Conservation (phyloP, 2,329 filamentous ascomycete species). For the Blastomyces parvus region DNA sequence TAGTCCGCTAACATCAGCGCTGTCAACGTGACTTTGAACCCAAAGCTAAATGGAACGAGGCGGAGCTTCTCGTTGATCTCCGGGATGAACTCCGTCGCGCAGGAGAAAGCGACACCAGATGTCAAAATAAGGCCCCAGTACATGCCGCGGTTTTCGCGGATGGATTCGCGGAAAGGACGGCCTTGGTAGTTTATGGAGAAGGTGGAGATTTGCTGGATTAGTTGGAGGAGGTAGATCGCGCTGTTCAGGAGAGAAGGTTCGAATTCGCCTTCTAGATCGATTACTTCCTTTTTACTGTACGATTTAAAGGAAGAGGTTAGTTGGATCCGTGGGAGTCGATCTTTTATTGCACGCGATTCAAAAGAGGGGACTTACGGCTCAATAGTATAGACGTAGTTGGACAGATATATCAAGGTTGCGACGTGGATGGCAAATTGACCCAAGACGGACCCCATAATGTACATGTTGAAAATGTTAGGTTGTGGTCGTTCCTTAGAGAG, state of each 20-base stretch:
- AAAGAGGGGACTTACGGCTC: slow-evolving; percentile 58
- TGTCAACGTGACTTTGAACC: slow-evolving; percentile 85
- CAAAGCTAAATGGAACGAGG: slow-evolving; percentile 76
- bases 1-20: slow-evolving; percentile 81
- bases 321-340: slow-evolving; percentile 20
- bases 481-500: slow-evolving; percentile 95
- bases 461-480: slow-evolving; percentile 97
- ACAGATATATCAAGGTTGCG: slow-evolving; percentile 85
- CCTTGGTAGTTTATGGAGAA: slow-evolving; percentile 99
- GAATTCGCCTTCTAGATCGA: slow-evolving; percentile 94
- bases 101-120: slow-evolving; percentile 81
- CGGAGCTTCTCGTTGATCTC: slow-evolving; percentile 91
- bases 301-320: slow-evolving; percentile 24
- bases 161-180: slow-evolving; percentile 89
- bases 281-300: slow-evolving; percentile 45
- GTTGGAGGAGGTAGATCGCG: slow-evolving; percentile 89
- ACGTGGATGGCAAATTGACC: slow-evolving; percentile 97
- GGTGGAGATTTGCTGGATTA: slow-evolving; percentile 98
- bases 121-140: slow-evolving; percentile 93
- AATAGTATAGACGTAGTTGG: slow-evolving; percentile 73
- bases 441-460: slow-evolving; percentile 95
- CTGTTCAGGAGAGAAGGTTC: slow-evolving; percentile 88
- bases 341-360: background rate
- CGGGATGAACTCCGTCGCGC: slow-evolving; percentile 88
- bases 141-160: slow-evolving; percentile 95